These are phyloP conservation scores for Arachis hypogaea DNA, from an alignment of 306 rosid species.

Conservation along the genomic window DNA sequence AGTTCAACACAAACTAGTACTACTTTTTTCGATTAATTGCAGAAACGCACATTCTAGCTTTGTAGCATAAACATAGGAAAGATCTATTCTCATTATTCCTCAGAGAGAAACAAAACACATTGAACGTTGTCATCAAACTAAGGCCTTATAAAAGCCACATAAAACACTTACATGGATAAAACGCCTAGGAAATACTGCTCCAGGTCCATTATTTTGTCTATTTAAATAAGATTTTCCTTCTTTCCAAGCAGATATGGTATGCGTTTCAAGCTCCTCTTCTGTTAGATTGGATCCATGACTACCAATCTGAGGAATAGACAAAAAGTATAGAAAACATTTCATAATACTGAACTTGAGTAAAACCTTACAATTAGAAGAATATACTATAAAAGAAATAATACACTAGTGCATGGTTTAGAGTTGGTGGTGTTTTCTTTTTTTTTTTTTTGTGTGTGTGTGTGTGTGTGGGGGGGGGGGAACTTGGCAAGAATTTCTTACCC, in stretches of 20 bases:
- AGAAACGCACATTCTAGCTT: neutral
- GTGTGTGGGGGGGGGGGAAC: too few species aligned
- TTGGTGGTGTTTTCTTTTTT: too few species aligned
- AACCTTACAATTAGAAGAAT: slow-evolving; percentile 11
- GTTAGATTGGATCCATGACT: slow-evolving; percentile 94
- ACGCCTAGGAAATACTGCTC: slow-evolving; percentile 64
- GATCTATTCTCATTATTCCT: slow-evolving; percentile 11
- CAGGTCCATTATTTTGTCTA: slow-evolving; percentile 62
- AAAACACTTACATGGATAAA: slow-evolving; percentile 74
- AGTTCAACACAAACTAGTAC: neutral
- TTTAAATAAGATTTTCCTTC: slow-evolving; percentile 77
- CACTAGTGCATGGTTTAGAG: too few species aligned
- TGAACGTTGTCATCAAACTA: slow-evolving; percentile 6
- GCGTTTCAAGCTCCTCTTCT: slow-evolving; percentile 99
- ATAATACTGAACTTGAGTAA: slow-evolving; percentile 3
- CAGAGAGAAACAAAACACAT: neutral
- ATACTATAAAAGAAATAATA: too few species aligned
- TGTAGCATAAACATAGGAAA: slow-evolving; percentile 18
- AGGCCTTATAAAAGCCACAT: slow-evolving; percentile 22
- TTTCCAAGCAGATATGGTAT: slow-evolving; percentile 97
- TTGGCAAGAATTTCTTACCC: too few species aligned
- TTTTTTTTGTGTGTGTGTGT: too few species aligned
- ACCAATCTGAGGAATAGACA: slow-evolving; percentile 73
- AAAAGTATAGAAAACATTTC: slow-evolving; percentile 34
- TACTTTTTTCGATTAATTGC: slow-evolving; percentile 4